Base-by-base conservation (phyloP, 2,329 filamentous ascomycete species). In the Cladophialophora psammophila region DNA sequence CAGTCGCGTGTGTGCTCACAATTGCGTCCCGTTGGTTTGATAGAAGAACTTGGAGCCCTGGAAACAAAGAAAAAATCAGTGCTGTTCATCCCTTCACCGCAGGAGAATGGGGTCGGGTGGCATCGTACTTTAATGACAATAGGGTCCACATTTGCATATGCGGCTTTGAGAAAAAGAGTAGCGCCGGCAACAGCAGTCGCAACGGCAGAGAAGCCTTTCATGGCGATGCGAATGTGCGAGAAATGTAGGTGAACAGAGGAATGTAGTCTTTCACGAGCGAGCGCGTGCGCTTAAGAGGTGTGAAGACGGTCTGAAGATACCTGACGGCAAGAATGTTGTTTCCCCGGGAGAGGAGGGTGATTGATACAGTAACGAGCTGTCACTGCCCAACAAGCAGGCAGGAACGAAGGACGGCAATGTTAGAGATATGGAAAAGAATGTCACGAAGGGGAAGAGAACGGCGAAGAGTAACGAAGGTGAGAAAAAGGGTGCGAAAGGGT, bases 41-140 rank as follows among this genome's bases (percentile, higher is more conserved):
- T 91, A 94, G 86, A 96, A 97, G 86, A 97, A 94, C 81, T 95
- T 94, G 77, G 87, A 87, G 74, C 92, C 90, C 87, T 90, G 75
- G 64, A 68, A 52, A 64, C 72, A 75, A 72, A 26, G 72, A 68
- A 56, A 53, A 63, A 63, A 36, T 69, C 66, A 57, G 56, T 12
- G 7, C 36, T 32, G 31, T 34, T 26, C 38, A 31, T 8, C n/a
- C 7, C 15, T 4, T 4, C 26, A 10, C 35, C n/a, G 15, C 32
- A n/a, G 34, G 38, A 20, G n/a, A 12, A 50, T 20, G 10, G 10
- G n/a, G 40, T 45, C 18, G 45, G 32, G 6, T 35, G 32, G 5
- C 38, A 63, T 68, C 71, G 32, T 79, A 90, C 89, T 86, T 94
- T 94, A 84, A 84, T 82, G 65, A 85, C 80, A 70, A 87, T 86